Base-by-base conservation (phyloP, 768 basidiomycete species). In the Brasilioporus rufonigricans region DNA sequence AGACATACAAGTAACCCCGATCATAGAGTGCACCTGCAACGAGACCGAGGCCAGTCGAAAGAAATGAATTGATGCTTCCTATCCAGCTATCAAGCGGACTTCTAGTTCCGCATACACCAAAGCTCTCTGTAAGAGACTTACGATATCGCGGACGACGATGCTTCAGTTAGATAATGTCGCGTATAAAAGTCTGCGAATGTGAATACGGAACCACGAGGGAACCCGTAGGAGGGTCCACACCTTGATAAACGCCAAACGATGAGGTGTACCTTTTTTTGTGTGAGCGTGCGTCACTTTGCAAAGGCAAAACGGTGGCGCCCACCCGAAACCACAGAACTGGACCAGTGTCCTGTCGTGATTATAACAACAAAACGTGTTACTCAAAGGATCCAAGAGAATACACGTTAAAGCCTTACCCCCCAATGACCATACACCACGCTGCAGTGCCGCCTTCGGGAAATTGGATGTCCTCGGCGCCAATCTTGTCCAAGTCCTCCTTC, bases 1-100 rank as follows among this genome's bases (percentile, higher is more conserved):
- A 2, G 26, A 57, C 65, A 18, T 54, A 78, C 77, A 79, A 81
- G 67, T 79, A 77, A 50, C 82, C 82, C n/a, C 71, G 71, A 50
- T 84, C 83, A 56, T 77, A 80, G 9, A 76, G 72, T 47, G 71
- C 62, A 3, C 82, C 82, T 5, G 76, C 63, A 35, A 80, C 31
- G 12, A 78, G 52, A 16, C 80, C 73, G n/a, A 67, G 55, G 0
- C 66, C 61, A 21, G 76, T 58, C 18, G 71, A 55, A 12, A 80
- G 63, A 44, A 77, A 74, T 1, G 75, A 60, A 56, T 81, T 78
- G 18, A 74, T 61, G 26, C 80, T 76, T 39, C 81, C 82, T 55
- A 84, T 76, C 73, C 73, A 76, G 13, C 72, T 72, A 45, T 33
- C 56, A 11, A 33, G 26, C 36, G 32, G 3, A 26, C 32, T 46